Percentiles rank a stretch among this genome's conserved stretches.
Conservation (phyloP, 129 eudicot genomes). For the Rutidosis leptorrhynchoides region DNA sequence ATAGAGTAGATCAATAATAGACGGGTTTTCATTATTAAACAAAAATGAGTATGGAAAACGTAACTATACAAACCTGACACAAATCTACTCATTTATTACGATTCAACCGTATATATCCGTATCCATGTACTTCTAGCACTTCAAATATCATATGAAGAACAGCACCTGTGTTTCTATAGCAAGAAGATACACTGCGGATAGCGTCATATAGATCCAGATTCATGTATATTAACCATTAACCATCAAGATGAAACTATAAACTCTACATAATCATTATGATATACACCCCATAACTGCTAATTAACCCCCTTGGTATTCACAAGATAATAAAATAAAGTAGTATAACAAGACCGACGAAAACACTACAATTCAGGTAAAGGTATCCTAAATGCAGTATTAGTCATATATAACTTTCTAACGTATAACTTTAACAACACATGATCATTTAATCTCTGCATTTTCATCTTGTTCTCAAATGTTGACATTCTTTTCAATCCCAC, state of each 20-base stretch:
- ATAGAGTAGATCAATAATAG: no score
- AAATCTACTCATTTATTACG: neutral
- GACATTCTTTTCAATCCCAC: neutral
- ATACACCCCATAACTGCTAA: constrained; percentile 27
- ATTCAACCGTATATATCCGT: neutral
- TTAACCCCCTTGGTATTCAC: constrained; percentile 15
- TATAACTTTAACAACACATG: constrained; percentile 17
- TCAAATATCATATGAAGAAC: neutral
- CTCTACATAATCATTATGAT: constrained; percentile 7
- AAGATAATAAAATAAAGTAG: neutral
- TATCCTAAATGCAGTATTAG: constrained; percentile 21
- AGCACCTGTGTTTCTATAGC: constrained; percentile 2
- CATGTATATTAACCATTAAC: neutral
- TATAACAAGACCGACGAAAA: neutral
- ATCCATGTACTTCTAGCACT: neutral
- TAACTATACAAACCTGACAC: neutral
- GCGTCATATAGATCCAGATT: neutral
- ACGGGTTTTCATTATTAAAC: no score
- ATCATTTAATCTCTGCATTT: constrained; percentile 9
- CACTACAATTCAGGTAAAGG: neutral
- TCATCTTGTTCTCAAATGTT: constrained; percentile 10
- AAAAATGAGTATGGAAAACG: no score
- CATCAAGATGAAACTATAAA: constrained; percentile 3
- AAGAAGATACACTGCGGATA: neutral
- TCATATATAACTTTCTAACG: constrained; percentile 18